A percentile compares a stretch with the other conserved stretches of the same genome.
Evolutionary conservation across 23 red algal genomes (phyloP).

Genomic region (Gracilaria caudata): DNA sequence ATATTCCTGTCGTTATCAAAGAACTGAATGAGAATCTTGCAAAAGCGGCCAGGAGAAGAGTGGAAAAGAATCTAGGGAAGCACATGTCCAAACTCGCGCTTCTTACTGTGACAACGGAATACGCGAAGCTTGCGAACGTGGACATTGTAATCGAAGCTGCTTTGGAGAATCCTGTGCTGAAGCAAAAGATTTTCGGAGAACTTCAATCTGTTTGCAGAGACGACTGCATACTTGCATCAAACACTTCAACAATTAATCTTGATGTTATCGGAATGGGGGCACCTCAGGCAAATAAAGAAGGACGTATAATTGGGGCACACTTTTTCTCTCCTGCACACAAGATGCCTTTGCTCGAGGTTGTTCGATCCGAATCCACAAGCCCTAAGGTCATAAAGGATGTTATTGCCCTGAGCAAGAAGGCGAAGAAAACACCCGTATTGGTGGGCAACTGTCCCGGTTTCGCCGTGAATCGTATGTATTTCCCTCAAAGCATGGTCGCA

Average conservation of each 20-base stretch:
- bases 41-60: conserved; percentile 66
- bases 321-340: conserved; percentile 98
- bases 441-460: conserved; percentile 99
- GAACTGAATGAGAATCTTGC: conserved; percentile 85
- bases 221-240: conserved; percentile 94
- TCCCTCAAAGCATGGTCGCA: conserved; percentile 94
- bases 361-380: conserved; percentile 83
- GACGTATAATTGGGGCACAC: conserved; percentile 92
- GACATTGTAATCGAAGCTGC: conserved; percentile 98
- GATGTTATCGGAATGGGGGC: conserved; percentile 90
- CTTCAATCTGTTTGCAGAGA: conserved; percentile 65
- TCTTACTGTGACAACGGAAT: conserved; percentile 74
- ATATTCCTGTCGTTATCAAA: conserved; percentile 87
- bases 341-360: conserved; percentile 96
- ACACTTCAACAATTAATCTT: conserved; percentile 95
- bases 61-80: conserved; percentile 80
- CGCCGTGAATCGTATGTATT: conserved; percentile 98
- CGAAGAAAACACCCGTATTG: conserved; percentile 90
- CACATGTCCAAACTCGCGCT: conserved; percentile 5
- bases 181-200: conserved; percentile 88
- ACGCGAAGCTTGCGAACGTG: conserved; percentile 54
- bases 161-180: conserved; percentile 87
- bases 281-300: conserved; percentile 73
- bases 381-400: conserved; percentile 72
- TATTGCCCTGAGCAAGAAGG: conserved; percentile 85